Percentiles rank a stretch among this genome's conserved stretches.
These are phyloP conservation scores for Discostella pseudostelligera DNA, from an alignment of 108 stramenopile species.

Conservation along the genomic window DNA sequence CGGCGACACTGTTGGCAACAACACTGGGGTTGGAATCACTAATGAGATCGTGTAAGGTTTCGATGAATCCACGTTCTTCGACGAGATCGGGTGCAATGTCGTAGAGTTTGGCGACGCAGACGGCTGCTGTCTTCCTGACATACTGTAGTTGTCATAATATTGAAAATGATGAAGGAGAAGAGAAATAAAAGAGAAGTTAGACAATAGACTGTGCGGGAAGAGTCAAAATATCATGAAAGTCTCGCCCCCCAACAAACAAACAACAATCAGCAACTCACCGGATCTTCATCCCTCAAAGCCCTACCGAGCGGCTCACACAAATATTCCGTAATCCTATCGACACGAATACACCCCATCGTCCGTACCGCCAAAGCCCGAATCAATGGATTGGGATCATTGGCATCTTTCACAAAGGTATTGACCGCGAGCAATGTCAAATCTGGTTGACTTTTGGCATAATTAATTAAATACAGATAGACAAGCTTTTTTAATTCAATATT, in stretches of 20 bases:
- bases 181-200: background rate
- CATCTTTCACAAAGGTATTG: conserved; percentile 99
- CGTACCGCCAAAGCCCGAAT: conserved; percentile 98
- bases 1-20: conserved; percentile 99
- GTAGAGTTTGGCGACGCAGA: conserved; percentile 99
- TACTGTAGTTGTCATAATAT: conserved; percentile 41
- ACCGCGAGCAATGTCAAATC: conserved; percentile 98
- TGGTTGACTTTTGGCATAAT: conserved; percentile 99
- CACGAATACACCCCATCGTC: conserved; percentile 99
- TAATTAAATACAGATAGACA: conserved; percentile 99
- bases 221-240: background rate
- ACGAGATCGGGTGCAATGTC: conserved; percentile 97
- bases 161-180: background rate
- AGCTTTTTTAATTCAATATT: conserved; percentile 99
- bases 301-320: conserved; percentile 94
- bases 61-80: conserved; percentile 96
- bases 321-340: conserved; percentile 99
- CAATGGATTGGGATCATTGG: conserved; percentile 96
- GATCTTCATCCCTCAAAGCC: conserved; percentile 94
- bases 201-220: background rate
- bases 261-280: conserved; percentile 28
- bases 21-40: conserved; percentile 96
- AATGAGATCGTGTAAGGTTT: conserved; percentile 93
- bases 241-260: background rate
- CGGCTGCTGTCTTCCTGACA: conserved; percentile 98